Base-by-base conservation (phyloP, 495 filamentous ascomycete genomes). In the Parmelia sp. region DNA sequence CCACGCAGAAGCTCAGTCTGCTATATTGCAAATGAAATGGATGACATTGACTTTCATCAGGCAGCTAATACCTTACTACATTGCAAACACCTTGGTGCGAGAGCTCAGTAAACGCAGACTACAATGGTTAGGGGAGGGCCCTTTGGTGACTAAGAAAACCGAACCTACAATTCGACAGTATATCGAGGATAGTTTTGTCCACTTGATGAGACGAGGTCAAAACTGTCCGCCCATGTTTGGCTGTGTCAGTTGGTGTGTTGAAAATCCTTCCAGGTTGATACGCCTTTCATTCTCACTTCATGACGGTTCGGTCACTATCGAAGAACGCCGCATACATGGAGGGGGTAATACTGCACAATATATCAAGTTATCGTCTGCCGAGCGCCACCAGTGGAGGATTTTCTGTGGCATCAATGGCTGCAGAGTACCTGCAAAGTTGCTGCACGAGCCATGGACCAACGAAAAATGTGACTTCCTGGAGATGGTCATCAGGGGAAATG, bases 391-490 rank as follows among this genome's bases (percentile, higher is more conserved):
- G 17, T 59, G 56, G 60, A 37, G 49, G 35, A 53, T 66, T n/a
- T 37, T 65, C 10, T 21, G 25, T 27, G 27, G 47, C n/a, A 23
- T 44, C 31, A 27, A 57, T 23, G 57, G 66, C 21, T 65, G 62
- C 25, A 33, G 47, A 36, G 57, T 70, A 14, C 68, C 68, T 17
- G 51, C 31, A 4, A 70, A 68, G 27, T 55, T 83, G 3, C 71
- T 83, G 4, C 66, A 69, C 25, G 60, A 72, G 2, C 80, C 80
- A 9, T 83, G 79, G 79, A 77, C 76, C 2, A 63, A 70, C 3
- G 23, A 68, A 8, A 78, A 80, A 55, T 69, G 79, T 17, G 72
- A 76, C 17, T 79, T 83, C 42, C 71, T 83, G 0, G 64, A 73
- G 9, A 39, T 79, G 1, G 60, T 80, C 12, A 39, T 66, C 12